phyloP scores from a whole-genome alignment of 441 rosid genomes.

The Eutrema salsugineum region DNA sequence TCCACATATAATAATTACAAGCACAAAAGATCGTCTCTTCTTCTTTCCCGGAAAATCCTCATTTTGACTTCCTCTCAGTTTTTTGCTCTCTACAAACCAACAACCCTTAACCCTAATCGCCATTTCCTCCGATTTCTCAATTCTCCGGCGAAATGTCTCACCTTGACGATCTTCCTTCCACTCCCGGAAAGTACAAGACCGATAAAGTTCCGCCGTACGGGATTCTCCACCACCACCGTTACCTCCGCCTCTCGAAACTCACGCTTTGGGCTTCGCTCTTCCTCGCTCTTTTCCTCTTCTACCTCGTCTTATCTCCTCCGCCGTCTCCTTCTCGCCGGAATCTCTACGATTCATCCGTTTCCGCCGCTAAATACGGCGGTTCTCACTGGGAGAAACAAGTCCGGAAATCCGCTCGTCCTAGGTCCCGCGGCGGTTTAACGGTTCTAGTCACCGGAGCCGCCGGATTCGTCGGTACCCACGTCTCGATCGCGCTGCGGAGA shows the following conservation, averaged over 20 bases:
- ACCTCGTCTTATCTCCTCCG: conserved; percentile 37
- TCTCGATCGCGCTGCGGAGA: conserved; percentile 50
- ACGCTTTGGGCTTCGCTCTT: conserved; percentile 45
- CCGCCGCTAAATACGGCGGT: conserved; percentile 35
- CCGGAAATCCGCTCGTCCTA: conserved; percentile 43
- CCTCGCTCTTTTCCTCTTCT: conserved; percentile 41
- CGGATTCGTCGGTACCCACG: conserved; percentile 73
- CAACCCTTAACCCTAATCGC: conserved; percentile 19
- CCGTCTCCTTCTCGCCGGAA: conserved; percentile 34
- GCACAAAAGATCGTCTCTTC: conserved; percentile 18
- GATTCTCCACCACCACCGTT: conserved; percentile 38
- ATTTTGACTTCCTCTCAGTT: conserved; percentile 25
- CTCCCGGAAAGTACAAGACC: conserved; percentile 64
- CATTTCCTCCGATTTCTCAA: conserved; percentile 1
- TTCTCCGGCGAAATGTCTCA: conserved; percentile 36
- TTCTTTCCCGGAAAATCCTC: conserved; percentile 34
- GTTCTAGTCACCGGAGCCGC: conserved; percentile 79
- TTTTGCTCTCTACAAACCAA: neutral
- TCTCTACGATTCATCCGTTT: conserved; percentile 22
- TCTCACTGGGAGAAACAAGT: conserved; percentile 51
- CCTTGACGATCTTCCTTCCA: conserved; percentile 52
- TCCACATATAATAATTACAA: neutral
- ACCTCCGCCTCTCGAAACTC: conserved; percentile 54
- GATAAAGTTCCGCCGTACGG: conserved; percentile 40
- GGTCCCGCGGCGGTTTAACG: conserved; percentile 37